Base-by-base conservation (phyloP, 768 basidiomycete genomes). In the Pleurotus eryngii region DNA sequence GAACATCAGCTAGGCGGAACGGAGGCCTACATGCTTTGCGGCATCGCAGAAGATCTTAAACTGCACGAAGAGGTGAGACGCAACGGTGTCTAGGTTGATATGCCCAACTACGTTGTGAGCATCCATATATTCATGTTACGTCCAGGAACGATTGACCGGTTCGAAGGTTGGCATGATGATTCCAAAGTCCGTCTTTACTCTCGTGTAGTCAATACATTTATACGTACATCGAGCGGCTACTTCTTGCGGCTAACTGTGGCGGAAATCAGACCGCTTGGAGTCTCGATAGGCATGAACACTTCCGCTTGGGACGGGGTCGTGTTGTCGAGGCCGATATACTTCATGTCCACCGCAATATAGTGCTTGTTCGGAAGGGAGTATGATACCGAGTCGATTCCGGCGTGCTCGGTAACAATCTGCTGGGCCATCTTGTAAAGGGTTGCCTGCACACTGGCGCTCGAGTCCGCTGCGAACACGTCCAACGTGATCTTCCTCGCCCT, bases 311-410 rank as follows among this genome's bases (percentile, higher is more conserved):
- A 88, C 86, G 86, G 85, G 2, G 82, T 83, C 39, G 80, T 61
- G 65, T 92, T 92, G 63, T 90, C 88, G 7, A 89, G 67, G 2
- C 82, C 84, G 45, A 89, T 72, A 59, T 90, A 91, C 54, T 71
- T 72, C 85, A 93, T 88, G 69, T 91, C 84, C 47, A 95, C 91
- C 0, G 91, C 90, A 63, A 97, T 82, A 70, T 96, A 98, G 67
- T 97, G 95, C 73, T 95, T 92, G 77, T 98, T 98, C 1, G 96
- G 95, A 2, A 97, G 78, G 43, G 74, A 70, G 72, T 96, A 97
- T 12, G 79, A 77, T 30, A 91, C 87, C 2, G 70, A 71, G 43
- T 78, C 67, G 11, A 97, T 77, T 2, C 74, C 74, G 2, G 70
- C 68, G 64, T 92, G 88, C 68, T 89, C 84, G 1, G 71, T 71